These are phyloP conservation scores for Anacardium occidentale DNA, from an alignment of 345 rosid species.

Conservation along the genomic window DNA sequence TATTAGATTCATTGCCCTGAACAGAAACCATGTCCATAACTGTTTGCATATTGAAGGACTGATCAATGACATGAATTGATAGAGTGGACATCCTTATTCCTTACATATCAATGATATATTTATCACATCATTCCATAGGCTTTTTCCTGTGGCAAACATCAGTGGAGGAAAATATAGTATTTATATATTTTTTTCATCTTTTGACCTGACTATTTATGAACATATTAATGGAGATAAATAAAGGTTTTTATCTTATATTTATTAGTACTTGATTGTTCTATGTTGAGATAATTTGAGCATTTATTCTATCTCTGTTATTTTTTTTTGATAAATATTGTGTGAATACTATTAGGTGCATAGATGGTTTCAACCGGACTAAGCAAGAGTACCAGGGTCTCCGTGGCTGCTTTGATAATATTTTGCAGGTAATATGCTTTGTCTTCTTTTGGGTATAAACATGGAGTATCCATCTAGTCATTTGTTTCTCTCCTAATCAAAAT, in stretches of 20 bases:
- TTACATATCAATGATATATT: too few relatives aligned
- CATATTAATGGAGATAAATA: background rate
- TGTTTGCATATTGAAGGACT: background rate
- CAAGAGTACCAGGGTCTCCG: constrained; percentile 25
- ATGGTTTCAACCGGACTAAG: constrained; percentile 10
- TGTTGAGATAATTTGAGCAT: background rate
- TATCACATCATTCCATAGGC: too few relatives aligned
- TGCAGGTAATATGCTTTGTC: constrained; percentile 16
- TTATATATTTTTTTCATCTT: background rate
- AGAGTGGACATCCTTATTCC: too few relatives aligned
- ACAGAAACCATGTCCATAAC: background rate
- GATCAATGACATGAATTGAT: background rate
- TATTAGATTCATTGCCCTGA: background rate
- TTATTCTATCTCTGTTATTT: too few relatives aligned
- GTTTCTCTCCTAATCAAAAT: too few relatives aligned
- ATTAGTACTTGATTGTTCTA: background rate
- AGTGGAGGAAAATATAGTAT: background rate
- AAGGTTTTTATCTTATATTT: background rate
- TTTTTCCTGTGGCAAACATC: too few relatives aligned
- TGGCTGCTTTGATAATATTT: constrained; percentile 18
- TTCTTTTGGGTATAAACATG: background rate
- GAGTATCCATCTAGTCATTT: too few relatives aligned
- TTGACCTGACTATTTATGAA: too few relatives aligned
- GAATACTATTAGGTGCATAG: constrained; percentile 27
- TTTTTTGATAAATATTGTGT: background rate